Base-by-base conservation (phyloP, 257 asterid genomes). In the Echites panduratus region DNA sequence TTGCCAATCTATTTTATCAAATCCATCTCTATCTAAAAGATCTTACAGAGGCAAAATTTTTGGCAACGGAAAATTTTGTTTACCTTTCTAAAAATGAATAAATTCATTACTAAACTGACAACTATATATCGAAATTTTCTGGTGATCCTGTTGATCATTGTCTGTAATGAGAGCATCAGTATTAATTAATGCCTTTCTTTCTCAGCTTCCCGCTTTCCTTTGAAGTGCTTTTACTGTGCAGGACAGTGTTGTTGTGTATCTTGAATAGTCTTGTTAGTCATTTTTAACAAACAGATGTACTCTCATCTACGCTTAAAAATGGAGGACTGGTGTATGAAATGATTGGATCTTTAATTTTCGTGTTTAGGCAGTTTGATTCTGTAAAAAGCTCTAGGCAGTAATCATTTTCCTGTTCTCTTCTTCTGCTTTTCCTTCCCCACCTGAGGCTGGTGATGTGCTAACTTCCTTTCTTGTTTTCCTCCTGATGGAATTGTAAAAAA, bases 241-340 rank as follows among this genome's bases (percentile, higher is more conserved):
- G 10, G 74, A 54, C 50, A 70, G 41, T 38, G 64, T 53, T 20
- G 4, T 70, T 53, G 9, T 40, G 66, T 12, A 53, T 40, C 74
- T 53, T 70, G 63, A 70, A 6, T 10, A 22, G 17, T 53, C 54
- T 7, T 17, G 40, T 38, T 14, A 20, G 49, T 41, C 45, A 4
- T 4, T 41, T 53, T 35, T 22, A 35, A 62, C 56, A 26, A 40
- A 4, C 1, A 19, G 63, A 9, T 10, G 57, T 50, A 50, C 57
- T 17, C 57, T 17, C 20, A 50, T 50, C 22, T 2, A 13, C 5
- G 1, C 24, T 1, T 17, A 27, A 53, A 19, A 57, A 43, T 3
- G 26, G 56, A 22, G 14, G 5, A 11, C 27, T 49, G 24, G 65
- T 49, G 14, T 27, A 7, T 22, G 9, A 7, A 41, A 32, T 45